Percentiles rank a stretch among this genome's conserved stretches.
phyloP scores from a whole-genome alignment of 345 rosid genomes.

The Gossypium turneri region DNA sequence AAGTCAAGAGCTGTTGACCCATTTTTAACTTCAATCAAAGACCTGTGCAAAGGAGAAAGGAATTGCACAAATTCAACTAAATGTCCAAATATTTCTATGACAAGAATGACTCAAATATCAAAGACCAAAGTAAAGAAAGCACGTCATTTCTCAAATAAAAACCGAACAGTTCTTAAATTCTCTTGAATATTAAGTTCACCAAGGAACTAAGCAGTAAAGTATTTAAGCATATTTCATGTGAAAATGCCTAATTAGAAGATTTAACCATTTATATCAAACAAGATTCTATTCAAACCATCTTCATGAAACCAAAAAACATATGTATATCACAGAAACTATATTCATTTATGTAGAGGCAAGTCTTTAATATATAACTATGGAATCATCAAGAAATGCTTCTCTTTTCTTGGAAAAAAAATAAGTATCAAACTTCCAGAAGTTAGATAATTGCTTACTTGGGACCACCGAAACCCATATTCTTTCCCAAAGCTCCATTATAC shows the following conservation, averaged over 20 bases:
- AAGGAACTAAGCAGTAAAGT: background rate
- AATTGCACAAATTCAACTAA: constrained; percentile 1
- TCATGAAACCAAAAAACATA: background rate
- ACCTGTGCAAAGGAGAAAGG: constrained; percentile 27
- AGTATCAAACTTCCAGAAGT: no score
- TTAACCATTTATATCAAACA: background rate
- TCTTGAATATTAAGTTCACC: background rate
- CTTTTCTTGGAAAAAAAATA: no score
- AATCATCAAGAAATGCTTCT: background rate
- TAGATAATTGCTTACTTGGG: no score
- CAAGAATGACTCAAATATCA: background rate
- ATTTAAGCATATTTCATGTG: background rate
- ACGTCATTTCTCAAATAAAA: background rate
- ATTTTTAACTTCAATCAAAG: constrained; percentile 39
- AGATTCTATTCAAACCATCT: background rate
- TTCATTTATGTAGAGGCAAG: background rate
- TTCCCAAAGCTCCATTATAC: constrained; percentile 37
- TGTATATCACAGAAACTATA: background rate
- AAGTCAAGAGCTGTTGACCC: constrained; percentile 44
- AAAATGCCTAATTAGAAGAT: background rate
- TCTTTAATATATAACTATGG: background rate
- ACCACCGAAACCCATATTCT: constrained; percentile 39
- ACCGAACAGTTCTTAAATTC: background rate
- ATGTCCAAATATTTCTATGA: background rate
- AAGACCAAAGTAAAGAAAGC: constrained; percentile 6